A percentile compares a stretch with the other conserved stretches of the same genome.
Evolutionary conservation across 345 rosid genomes (phyloP).

Genomic region (Erysimum cheiranthoides): DNA sequence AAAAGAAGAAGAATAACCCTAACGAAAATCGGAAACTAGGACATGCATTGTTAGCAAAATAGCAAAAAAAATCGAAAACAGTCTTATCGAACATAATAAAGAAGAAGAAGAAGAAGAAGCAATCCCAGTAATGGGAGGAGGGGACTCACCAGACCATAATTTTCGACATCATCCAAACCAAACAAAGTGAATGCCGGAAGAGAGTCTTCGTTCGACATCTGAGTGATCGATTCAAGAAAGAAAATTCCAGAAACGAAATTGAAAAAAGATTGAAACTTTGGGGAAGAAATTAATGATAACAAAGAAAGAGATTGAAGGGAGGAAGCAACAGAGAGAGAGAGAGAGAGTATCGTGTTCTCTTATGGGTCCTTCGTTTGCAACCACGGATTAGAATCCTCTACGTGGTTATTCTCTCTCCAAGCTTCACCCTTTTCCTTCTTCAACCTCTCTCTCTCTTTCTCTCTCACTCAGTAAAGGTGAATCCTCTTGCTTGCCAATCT

Average conservation of each 20-base stretch:
- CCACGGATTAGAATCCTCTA: constrained; percentile 62
- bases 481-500: constrained; percentile 28
- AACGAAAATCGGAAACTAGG: background rate
- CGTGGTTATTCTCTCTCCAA: constrained; percentile 44
- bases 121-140: background rate
- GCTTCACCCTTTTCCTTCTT: constrained; percentile 38
- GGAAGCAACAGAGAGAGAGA: constrained; percentile 22
- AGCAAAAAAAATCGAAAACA: background rate
- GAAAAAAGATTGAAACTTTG: constrained; percentile 17
- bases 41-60: constrained; percentile 27
- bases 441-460: constrained; percentile 19
- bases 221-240: background rate
- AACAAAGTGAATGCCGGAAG: constrained; percentile 52
- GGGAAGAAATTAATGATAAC: background rate
- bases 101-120: background rate
- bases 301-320: background rate
- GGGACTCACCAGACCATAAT: constrained; percentile 59
- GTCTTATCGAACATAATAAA: background rate
- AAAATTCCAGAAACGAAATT: background rate
- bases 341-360: constrained; percentile 47
- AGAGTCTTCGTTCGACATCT: constrained; percentile 58
- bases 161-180: constrained; percentile 71
- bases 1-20: constrained; percentile 3
- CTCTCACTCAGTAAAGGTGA: constrained; percentile 28
- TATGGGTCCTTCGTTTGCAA: constrained; percentile 53